Percentiles rank a stretch among this genome's conserved stretches.
Evolutionary conservation across 2,329 filamentous ascomycete genomes (phyloP).

Genomic region (Alternaria atra): DNA sequence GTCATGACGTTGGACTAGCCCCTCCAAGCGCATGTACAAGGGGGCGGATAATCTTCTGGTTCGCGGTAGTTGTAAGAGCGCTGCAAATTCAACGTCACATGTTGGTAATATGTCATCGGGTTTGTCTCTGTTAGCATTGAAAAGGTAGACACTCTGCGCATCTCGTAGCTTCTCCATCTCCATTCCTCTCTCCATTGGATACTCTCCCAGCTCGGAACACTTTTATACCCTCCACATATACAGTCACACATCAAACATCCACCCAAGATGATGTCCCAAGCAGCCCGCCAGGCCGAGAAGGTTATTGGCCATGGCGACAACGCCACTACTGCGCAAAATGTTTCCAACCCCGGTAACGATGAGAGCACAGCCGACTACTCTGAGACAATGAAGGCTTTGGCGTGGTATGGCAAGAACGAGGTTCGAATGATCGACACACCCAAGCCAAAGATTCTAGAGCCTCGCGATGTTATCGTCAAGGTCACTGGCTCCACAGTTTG

Average conservation of each 20-base stretch:
- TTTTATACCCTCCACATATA: not conserved
- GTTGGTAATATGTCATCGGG: slow-evolving; percentile 36
- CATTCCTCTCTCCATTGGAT: not conserved
- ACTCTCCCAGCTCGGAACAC: not conserved
- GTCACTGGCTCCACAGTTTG: slow-evolving; percentile 73
- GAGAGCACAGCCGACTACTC: slow-evolving; percentile 55
- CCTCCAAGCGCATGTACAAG: slow-evolving; percentile 36
- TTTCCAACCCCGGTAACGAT: slow-evolving; percentile 67
- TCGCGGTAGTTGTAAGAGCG: slow-evolving; percentile 31
- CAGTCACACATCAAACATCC: slow-evolving; percentile 13
- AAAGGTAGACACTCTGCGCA: slow-evolving; percentile 21
- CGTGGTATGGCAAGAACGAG: slow-evolving; percentile 83
- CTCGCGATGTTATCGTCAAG: slow-evolving; percentile 79
- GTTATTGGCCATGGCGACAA: slow-evolving; percentile 72
- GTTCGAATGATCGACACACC: slow-evolving; percentile 75
- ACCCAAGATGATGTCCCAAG: slow-evolving; percentile 54
- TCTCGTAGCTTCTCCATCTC: slow-evolving; percentile 1
- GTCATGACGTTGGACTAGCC: slow-evolving; percentile 44
- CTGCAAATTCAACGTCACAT: slow-evolving; percentile 22
- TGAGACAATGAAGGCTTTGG: slow-evolving; percentile 79
- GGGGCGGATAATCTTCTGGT: slow-evolving; percentile 26
- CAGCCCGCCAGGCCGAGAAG: slow-evolving; percentile 73
- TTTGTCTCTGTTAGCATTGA: slow-evolving; percentile 17
- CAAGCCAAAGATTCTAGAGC: slow-evolving; percentile 76
- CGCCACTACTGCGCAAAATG: slow-evolving; percentile 72